phyloP scores from a whole-genome alignment of 2,329 filamentous ascomycete species.

The Metarhizium brunneum region DNA sequence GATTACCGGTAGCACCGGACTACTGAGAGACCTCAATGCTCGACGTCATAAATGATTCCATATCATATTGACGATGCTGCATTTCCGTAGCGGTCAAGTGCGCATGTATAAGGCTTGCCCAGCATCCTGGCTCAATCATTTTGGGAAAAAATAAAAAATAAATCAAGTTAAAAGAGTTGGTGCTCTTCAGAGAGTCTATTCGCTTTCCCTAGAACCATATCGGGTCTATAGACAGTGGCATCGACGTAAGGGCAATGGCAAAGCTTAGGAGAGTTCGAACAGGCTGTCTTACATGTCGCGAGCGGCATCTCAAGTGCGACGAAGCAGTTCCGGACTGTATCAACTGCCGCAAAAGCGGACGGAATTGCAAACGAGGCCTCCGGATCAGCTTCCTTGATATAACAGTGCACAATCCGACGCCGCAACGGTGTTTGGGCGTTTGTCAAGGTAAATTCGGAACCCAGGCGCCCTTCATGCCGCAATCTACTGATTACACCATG shows the following conservation, averaged over 20 bases:
- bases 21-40: neutral
- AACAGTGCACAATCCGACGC: constrained; percentile 59
- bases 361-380: constrained; percentile 77
- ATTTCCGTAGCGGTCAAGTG: neutral
- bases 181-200: no score
- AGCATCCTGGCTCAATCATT: neutral
- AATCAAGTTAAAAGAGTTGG: no score
- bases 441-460: constrained; percentile 14
- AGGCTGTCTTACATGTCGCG: constrained; percentile 82
- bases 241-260: neutral
- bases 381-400: constrained; percentile 88
- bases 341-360: constrained; percentile 83
- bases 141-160: neutral
- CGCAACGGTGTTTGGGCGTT: constrained; percentile 19
- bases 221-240: neutral
- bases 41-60: neutral
- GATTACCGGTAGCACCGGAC: neutral
- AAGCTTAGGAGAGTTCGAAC: constrained; percentile 73
- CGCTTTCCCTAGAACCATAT: neutral
- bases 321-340: constrained; percentile 55
- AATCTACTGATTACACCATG: constrained; percentile 6
- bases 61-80: neutral
- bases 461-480: neutral
- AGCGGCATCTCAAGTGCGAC: constrained; percentile 86
- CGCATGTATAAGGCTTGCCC: neutral